Evolutionary conservation across 257 asterid genomes (phyloP).

Genomic region (Henckelia pumila): DNA sequence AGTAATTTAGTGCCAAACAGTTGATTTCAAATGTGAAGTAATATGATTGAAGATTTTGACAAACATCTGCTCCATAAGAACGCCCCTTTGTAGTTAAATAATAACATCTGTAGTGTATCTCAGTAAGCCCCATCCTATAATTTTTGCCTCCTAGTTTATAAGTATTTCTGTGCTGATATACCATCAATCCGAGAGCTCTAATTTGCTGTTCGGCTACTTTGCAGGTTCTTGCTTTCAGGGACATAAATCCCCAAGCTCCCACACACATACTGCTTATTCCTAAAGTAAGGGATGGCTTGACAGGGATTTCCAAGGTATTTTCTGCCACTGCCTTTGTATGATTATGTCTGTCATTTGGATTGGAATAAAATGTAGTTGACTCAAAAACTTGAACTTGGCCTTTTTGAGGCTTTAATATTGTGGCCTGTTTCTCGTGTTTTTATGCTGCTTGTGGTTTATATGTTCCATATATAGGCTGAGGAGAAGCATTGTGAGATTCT

Average conservation of each 20-base stretch:
- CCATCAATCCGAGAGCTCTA: neutral
- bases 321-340: neutral
- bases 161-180: neutral
- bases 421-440: neutral
- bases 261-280: slow-evolving; percentile 80
- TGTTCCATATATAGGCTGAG: slow-evolving; percentile 66
- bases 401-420: neutral
- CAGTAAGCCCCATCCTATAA: neutral
- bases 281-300: slow-evolving; percentile 73
- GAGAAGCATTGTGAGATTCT: slow-evolving; percentile 74
- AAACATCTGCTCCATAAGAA: too few species aligned
- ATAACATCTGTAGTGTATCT: neutral
- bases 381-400: neutral
- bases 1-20: too few species aligned
- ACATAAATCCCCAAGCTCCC: slow-evolving; percentile 81
- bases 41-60: too few species aligned
- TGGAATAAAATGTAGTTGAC: neutral
- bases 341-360: neutral
- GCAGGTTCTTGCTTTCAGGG: slow-evolving; percentile 97
- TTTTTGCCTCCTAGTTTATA: neutral
- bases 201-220: neutral
- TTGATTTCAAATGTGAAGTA: too few species aligned
- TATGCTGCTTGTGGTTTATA: neutral
- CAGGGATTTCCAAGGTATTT: slow-evolving; percentile 67
- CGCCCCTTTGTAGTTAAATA: too few species aligned